Evolutionary conservation across 352 stramenopile species (phyloP).

Genomic region (Globisporangium yorkense): DNA sequence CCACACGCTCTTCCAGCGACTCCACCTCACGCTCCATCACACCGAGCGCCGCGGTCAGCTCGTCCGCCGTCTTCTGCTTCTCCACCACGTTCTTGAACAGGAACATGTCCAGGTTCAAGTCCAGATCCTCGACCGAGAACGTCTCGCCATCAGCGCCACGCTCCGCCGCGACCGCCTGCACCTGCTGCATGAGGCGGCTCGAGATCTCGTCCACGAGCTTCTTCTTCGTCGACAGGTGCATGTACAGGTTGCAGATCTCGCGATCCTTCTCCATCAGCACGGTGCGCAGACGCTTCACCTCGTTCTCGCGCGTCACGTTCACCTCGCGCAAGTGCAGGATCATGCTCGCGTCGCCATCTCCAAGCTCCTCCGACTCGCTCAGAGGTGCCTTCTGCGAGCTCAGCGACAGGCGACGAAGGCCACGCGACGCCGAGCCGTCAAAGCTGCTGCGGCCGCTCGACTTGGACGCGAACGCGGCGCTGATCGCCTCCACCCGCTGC

Average conservation of each 20-base stretch:
- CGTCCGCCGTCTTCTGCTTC: constrained; percentile 63
- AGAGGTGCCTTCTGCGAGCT: constrained; percentile 1
- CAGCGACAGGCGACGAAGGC: constrained; percentile 4
- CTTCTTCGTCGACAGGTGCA: constrained; percentile 77
- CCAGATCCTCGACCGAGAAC: constrained; percentile 22
- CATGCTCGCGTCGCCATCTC: constrained; percentile 11
- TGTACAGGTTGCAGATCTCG: constrained; percentile 78
- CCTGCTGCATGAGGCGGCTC: constrained; percentile 49
- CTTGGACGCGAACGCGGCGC: constrained; percentile 14
- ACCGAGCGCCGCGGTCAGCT: constrained; percentile 49
- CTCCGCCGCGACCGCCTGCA: constrained; percentile 22
- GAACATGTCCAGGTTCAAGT: constrained; percentile 67
- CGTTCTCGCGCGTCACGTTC: constrained; percentile 29
- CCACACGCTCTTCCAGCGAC: constrained; percentile 44
- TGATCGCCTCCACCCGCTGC: constrained; percentile 16
- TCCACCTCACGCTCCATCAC: constrained; percentile 71
- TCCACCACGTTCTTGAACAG: constrained; percentile 65
- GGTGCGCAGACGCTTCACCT: constrained; percentile 39
- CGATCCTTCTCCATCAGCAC: constrained; percentile 67
- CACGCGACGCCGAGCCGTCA: constrained; percentile 4
- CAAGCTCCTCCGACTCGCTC: neutral
- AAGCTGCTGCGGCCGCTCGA: constrained; percentile 1
- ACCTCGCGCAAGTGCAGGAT: constrained; percentile 21
- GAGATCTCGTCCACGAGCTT: constrained; percentile 73
- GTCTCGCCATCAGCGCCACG: constrained; percentile 2